Conservation (phyloP, 352 stramenopile genomes). For the Pythium rhizo-oryzae region DNA sequence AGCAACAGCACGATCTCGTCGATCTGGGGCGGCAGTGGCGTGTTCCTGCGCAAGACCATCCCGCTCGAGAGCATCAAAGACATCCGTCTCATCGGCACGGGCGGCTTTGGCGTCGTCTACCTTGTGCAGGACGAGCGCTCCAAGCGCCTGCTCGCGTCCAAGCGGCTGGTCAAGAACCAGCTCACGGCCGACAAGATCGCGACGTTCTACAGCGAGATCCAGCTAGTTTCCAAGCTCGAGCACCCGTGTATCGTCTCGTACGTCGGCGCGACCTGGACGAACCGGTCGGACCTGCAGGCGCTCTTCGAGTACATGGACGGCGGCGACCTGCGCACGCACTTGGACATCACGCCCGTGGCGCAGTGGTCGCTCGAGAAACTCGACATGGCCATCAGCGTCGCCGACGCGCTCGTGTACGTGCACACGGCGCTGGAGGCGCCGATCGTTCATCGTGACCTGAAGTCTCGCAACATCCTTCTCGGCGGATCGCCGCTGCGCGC, state of each 20-base stretch:
- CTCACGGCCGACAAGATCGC: neutral
- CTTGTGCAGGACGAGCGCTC: too few species aligned
- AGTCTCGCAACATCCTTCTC: constrained; percentile 47
- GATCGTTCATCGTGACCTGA: constrained; percentile 48
- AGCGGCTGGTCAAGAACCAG: neutral
- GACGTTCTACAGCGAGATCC: neutral
- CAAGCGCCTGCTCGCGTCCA: neutral
- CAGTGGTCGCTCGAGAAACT: neutral
- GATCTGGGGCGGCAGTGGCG: neutral
- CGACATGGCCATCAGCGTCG: neutral
- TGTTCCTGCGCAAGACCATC: neutral
- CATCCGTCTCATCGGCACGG: too few species aligned
- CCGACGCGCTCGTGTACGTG: neutral
- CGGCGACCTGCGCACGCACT: constrained; percentile 1
- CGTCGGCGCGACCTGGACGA: constrained; percentile 1
- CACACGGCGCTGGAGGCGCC: constrained; percentile 3
- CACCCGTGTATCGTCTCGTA: neutral
- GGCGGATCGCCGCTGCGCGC: neutral
- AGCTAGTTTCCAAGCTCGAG: neutral
- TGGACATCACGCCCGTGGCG: neutral
- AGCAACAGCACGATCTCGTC: neutral
- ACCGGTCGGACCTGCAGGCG: neutral
- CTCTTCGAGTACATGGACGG: constrained; percentile 10
- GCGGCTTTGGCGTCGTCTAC: too few species aligned
- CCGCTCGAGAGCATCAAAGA: constrained; percentile 1